phyloP scores from a whole-genome alignment of 352 stramenopile species.

The Peronospora farinosa region DNA sequence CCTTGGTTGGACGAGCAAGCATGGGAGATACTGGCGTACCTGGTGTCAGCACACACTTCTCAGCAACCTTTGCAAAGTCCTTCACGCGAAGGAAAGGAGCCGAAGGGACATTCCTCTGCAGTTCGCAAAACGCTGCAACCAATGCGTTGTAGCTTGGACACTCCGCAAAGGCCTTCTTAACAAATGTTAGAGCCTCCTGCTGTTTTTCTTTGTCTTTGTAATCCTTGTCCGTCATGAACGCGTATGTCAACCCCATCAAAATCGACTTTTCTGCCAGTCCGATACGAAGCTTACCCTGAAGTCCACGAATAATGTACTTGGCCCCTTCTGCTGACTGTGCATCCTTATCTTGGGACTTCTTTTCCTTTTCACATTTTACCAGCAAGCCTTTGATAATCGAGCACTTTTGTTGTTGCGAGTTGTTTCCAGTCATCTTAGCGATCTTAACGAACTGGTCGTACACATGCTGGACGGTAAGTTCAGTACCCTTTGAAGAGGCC shows the following conservation, averaged over 20 bases:
- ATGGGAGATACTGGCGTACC: slow-evolving; percentile 98
- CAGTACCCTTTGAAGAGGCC: slow-evolving; percentile 39
- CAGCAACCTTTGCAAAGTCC: slow-evolving; percentile 53
- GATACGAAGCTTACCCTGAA: slow-evolving; percentile 98
- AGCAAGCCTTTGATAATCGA: slow-evolving; percentile 96
- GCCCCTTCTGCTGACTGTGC: slow-evolving; percentile 75
- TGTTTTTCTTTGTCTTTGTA: slow-evolving; percentile 79
- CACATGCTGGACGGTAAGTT: slow-evolving; percentile 84
- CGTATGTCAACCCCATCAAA: slow-evolving; percentile 94
- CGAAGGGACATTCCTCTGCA: slow-evolving; percentile 38
- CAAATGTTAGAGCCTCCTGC: slow-evolving; percentile 83
- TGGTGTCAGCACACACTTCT: slow-evolving; percentile 88
- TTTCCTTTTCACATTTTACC: slow-evolving; percentile 86
- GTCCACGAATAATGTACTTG: slow-evolving; percentile 98
- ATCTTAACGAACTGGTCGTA: slow-evolving; percentile 91
- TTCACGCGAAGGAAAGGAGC: slow-evolving; percentile 42
- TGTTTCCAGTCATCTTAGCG: slow-evolving; percentile 90
- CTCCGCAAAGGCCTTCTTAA: slow-evolving; percentile 98
- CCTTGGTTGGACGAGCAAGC: slow-evolving; percentile 97
- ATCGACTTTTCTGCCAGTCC: slow-evolving; percentile 96
- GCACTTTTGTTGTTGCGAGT: slow-evolving; percentile 96
- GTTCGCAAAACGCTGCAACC: slow-evolving; percentile 80
- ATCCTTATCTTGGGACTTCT: slow-evolving; percentile 43
- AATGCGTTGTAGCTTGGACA: slow-evolving; percentile 95
- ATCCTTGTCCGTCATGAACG: slow-evolving; percentile 87